Percentiles rank a stretch among this genome's conserved stretches.
Evolutionary conservation across 345 rosid genomes (phyloP).

Genomic region (Moricandia moricandioides): DNA sequence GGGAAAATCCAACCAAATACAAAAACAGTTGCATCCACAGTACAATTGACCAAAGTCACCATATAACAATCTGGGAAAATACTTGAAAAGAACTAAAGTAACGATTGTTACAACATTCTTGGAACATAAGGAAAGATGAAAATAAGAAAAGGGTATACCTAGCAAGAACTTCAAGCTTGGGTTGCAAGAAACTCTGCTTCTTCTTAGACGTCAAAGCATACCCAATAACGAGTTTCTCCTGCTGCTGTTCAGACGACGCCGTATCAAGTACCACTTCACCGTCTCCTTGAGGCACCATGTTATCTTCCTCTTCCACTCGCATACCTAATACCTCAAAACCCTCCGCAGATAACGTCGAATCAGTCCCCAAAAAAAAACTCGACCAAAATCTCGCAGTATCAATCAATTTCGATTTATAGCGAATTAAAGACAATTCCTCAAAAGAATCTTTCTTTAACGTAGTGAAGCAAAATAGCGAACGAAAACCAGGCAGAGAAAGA

Average conservation of each 20-base stretch:
- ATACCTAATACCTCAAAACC: conserved; percentile 33
- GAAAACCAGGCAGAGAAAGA: neutral
- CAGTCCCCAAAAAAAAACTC: neutral
- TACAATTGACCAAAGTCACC: conserved; percentile 6
- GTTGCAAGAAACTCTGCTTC: conserved; percentile 85
- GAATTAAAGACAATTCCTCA: neutral
- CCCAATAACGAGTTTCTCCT: conserved; percentile 54
- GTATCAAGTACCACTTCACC: conserved; percentile 17
- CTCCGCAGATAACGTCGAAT: neutral
- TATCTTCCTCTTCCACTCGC: conserved; percentile 27
- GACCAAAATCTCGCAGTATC: neutral
- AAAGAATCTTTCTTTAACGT: neutral
- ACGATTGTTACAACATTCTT: neutral
- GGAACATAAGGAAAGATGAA: neutral
- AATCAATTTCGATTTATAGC: neutral
- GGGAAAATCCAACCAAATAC: neutral
- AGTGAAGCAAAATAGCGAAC: neutral
- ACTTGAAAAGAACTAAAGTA: neutral
- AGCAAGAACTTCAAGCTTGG: conserved; percentile 73
- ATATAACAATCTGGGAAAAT: neutral
- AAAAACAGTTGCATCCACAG: conserved; percentile 4
- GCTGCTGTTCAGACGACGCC: conserved; percentile 17
- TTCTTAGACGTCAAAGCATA: conserved; percentile 88
- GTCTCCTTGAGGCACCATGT: conserved; percentile 19
- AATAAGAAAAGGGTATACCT: conserved; percentile 30